Evolutionary conservation across 257 asterid species (phyloP).

Genomic region (Cynanchum wilfordii): DNA sequence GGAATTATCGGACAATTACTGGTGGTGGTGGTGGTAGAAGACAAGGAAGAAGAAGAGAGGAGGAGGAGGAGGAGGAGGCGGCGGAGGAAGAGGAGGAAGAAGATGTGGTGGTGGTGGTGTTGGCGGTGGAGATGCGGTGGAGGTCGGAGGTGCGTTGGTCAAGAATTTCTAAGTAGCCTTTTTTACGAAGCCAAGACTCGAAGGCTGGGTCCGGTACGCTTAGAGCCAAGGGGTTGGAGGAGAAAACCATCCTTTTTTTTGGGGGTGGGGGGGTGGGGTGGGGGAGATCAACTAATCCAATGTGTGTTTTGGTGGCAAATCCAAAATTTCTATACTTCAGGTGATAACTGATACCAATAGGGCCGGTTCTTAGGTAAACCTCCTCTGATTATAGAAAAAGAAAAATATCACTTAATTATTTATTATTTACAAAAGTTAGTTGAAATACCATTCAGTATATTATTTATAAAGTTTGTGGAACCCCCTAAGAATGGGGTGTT

Average conservation of each 20-base stretch:
- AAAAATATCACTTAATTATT: too few relatives aligned
- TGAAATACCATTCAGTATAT: too few relatives aligned
- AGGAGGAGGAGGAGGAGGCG: slow-evolving; percentile 16
- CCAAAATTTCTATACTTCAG: too few relatives aligned
- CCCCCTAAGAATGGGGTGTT: too few relatives aligned
- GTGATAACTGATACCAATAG: too few relatives aligned
- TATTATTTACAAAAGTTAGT: too few relatives aligned
- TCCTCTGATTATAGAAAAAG: too few relatives aligned
- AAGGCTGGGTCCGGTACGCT: slow-evolving; percentile 80
- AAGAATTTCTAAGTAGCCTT: slow-evolving; percentile 76
- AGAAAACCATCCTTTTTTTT: slow-evolving; percentile 61
- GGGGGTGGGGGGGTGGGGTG: too few relatives aligned
- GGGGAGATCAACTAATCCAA: too few relatives aligned
- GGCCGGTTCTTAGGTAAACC: too few relatives aligned
- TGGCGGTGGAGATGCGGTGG: slow-evolving; percentile 57
- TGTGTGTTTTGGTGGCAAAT: not conserved
- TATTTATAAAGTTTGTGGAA: too few relatives aligned
- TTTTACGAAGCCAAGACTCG: slow-evolving; percentile 90
- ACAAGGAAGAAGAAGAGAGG: slow-evolving; percentile 20
- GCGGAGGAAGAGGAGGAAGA: slow-evolving; percentile 11
- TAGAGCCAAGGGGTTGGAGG: slow-evolving; percentile 74
- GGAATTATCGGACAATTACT: slow-evolving; percentile 21
- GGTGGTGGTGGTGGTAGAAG: slow-evolving; percentile 17
- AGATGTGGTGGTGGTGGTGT: not conserved
- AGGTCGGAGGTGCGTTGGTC: slow-evolving; percentile 86